Evolutionary conservation across 306 rosid species (phyloP), one percentile per base, ranked within the genome.

Genomic region (Cotoneaster glaucophyllus): DNA sequence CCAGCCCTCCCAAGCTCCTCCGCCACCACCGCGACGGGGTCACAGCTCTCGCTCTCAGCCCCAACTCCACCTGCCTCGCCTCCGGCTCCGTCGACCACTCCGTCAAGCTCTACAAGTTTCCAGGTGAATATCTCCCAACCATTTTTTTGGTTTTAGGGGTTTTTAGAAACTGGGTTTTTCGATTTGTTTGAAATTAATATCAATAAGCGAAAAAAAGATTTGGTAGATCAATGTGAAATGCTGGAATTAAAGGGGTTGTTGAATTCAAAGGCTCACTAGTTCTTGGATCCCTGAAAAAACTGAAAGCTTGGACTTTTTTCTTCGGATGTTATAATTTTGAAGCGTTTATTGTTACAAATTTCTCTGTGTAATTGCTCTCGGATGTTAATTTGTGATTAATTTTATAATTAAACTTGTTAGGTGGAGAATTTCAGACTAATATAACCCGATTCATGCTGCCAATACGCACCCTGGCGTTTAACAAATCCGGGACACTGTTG

Each of bases 51-150:
- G 93, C 98, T 50, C 89, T 96, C 76, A 90, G 97, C 89, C 93
- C 98, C 53, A 96, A 92, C 74, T 91, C 97, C 74, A 92, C 97
- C 18, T 95, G 97, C 75, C 97, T 95, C 56, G 97, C 97, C 48
- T 95, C 99, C 10, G 98, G 99, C 80, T 95, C 97, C 58, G 72
- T 92, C 8, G 99, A 95, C 71, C 97, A 85, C 81, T 89, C 97
- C 75, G 92, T 95, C 81, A 95, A 95, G 80, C 97, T 95, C 84
- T 95, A 92, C 96, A 95, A 95, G 81, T 95, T 92, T 76, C 99
- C 99, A 1, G 87, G 98, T 95, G 69, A 54, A n/a, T 74, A 52
- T 45, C 52, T 58, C 71, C 57, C 8, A 48, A 17, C 29, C 44
- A 57, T 11, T 52, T 24, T 11, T 74, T 12, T 1, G 9, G 3